Evolutionary conservation across 352 stramenopile genomes (phyloP), one percentile per base, ranked within the genome.

Genomic region (Elongisporangium senticosum): DNA sequence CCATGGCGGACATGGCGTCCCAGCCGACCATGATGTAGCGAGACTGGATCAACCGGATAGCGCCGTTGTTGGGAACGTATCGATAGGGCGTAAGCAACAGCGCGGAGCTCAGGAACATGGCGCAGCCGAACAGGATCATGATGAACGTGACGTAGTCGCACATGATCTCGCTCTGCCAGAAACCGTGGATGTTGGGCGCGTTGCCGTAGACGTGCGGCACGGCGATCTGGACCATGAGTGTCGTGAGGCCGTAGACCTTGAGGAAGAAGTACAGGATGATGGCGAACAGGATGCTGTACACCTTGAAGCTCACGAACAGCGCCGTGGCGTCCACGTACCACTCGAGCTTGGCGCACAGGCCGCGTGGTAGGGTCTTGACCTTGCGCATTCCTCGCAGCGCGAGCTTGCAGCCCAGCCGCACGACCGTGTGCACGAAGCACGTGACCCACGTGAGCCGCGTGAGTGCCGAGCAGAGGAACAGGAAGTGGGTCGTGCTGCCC

Each of bases 271-370:
- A 51, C 2, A 51, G n/a, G 47, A 23, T 24, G n/a, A 23, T 24
- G 47, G n/a, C 47, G 47, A 59, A 23, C 39, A 62, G 19, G 17
- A 62, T 17, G 19, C 50, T 66, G 61, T 62, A 66, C 17, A 56
- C 50, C 49, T 69, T 69, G 63, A 58, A 69, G 50, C 50, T 61
- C 26, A 65, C 0, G 37, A 65, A 69, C 17, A 69, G 4, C 1
- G 49, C 49, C 10, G 39, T 57, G 6, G 33, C 33, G 49, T 69
- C 58, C 21, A 58, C 22, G 43, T 59, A 66, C 54, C 55, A 56
- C 21, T 62, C 55, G 50, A 66, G 47, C 8, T 52, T 39, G 47
- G 21, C 49, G 7, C 24, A 39, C 24, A 54, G n/a, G 21, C 47
- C 19, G 11, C 39, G 28, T 0, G 39, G 55, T n/a, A 58, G 7